Percentiles rank a stretch among this genome's conserved stretches.
Conservation (phyloP, 2,329 filamentous ascomycete species). For the Daldinia sp. region DNA sequence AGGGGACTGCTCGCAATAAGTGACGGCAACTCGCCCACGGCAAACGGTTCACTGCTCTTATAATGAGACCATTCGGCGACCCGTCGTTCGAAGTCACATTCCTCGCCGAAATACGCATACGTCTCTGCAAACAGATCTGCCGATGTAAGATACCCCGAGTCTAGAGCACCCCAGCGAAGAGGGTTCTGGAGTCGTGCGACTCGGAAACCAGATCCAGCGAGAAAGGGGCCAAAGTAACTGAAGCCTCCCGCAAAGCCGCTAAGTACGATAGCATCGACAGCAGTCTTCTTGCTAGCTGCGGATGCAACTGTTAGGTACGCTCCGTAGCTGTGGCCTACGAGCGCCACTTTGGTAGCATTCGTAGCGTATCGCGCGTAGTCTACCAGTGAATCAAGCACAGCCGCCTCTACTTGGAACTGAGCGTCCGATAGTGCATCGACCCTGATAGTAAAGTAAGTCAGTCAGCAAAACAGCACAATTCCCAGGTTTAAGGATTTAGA, state of each 20-base stretch:
- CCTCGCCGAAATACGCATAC: slow-evolving; percentile 47
- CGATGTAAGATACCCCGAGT: slow-evolving; percentile 46
- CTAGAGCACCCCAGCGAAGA: slow-evolving; percentile 47
- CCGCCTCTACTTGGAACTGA: slow-evolving; percentile 51
- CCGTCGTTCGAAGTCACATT: slow-evolving; percentile 46
- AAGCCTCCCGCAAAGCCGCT: slow-evolving; percentile 50
- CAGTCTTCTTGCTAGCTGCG: slow-evolving; percentile 38
- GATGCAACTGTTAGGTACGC: slow-evolving; percentile 47
- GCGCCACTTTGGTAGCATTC: slow-evolving; percentile 47
- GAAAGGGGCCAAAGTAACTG: slow-evolving; percentile 47
- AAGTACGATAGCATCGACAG: slow-evolving; percentile 46
- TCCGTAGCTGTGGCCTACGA: slow-evolving; percentile 51
- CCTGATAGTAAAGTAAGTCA: slow-evolving; percentile 18
- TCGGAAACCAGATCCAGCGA: slow-evolving; percentile 48
- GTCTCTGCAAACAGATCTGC: slow-evolving; percentile 48
- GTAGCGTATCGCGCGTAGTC: slow-evolving; percentile 42
- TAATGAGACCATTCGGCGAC: slow-evolving; percentile 48
- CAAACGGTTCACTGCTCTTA: slow-evolving; percentile 49
- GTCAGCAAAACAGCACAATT: background rate
- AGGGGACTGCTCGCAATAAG: slow-evolving; percentile 46
- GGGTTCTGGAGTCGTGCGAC: slow-evolving; percentile 45
- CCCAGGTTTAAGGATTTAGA: background rate
- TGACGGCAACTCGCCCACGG: slow-evolving; percentile 49
- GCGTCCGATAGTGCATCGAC: slow-evolving; percentile 46
- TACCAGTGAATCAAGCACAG: slow-evolving; percentile 48